Evolutionary conservation across 371 early-diverging fungal species (phyloP).

Genomic region (Chytridium lagenaria): DNA sequence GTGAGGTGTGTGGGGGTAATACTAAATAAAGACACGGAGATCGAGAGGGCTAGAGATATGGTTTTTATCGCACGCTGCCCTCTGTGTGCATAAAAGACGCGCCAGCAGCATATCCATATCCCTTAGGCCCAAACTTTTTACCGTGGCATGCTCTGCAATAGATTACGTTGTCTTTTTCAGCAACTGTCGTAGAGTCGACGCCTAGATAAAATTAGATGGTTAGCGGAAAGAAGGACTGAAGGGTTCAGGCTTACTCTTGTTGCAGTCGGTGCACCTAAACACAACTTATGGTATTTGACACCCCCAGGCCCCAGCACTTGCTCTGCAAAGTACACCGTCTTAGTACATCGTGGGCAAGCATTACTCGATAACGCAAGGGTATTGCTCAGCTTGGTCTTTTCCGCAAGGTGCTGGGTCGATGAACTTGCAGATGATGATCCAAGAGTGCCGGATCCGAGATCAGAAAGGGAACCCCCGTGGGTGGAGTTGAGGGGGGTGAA

Average conservation of each 20-base stretch:
- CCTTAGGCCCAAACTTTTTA: slow-evolving; percentile 56
- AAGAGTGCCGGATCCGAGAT: slow-evolving; percentile 9
- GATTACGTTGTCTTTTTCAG: slow-evolving; percentile 48
- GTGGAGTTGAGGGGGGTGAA: slow-evolving; percentile 9
- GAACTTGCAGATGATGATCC: background rate
- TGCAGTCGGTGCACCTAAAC: slow-evolving; percentile 52
- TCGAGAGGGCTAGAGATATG: too few species aligned
- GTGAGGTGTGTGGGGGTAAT: too few species aligned
- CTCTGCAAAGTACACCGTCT: slow-evolving; percentile 60
- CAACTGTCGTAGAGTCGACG: slow-evolving; percentile 47
- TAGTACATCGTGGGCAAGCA: slow-evolving; percentile 48
- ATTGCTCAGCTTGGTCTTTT: slow-evolving; percentile 18
- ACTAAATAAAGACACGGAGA: too few species aligned
- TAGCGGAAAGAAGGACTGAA: background rate
- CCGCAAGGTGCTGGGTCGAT: slow-evolving; percentile 1
- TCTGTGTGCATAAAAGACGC: slow-evolving; percentile 17
- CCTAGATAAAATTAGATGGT: slow-evolving; percentile 1
- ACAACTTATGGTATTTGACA: slow-evolving; percentile 54
- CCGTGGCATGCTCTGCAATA: slow-evolving; percentile 54
- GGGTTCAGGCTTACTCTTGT: slow-evolving; percentile 27
- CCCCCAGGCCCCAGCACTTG: slow-evolving; percentile 56
- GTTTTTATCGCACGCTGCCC: background rate
- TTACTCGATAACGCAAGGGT: slow-evolving; percentile 28
- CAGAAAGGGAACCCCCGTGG: background rate
- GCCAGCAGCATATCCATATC: slow-evolving; percentile 44